A percentile compares a stretch with the other conserved stretches of the same genome.
Conservation (phyloP, 148 eudicot species). For the Cornus controversa region DNA sequence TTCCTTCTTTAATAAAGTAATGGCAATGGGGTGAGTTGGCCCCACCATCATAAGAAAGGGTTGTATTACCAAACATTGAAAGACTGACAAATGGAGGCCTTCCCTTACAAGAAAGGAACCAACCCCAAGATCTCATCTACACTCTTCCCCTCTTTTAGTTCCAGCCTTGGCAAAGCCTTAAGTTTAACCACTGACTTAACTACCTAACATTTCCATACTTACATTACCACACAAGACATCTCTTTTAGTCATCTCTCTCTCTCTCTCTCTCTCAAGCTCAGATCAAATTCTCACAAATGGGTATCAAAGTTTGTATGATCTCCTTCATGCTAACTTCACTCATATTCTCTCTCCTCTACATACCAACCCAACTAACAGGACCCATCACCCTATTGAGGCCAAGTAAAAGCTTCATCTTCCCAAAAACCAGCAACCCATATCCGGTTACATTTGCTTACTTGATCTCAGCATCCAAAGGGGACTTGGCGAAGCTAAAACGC, state of each 20-base stretch:
- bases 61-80: not conserved
- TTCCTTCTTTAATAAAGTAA: too few relatives aligned
- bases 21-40: not conserved
- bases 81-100: constrained; percentile 22
- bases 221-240: not conserved
- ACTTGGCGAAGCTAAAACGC: constrained; percentile 57
- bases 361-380: constrained; percentile 37
- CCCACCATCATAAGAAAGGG: not conserved
- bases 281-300: constrained; percentile 40
- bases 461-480: constrained; percentile 83
- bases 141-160: constrained; percentile 4
- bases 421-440: constrained; percentile 31
- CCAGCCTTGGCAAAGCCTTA: not conserved
- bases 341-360: constrained; percentile 46
- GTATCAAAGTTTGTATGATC: constrained; percentile 37
- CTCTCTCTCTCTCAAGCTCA: not conserved
- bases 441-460: constrained; percentile 83
- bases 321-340: constrained; percentile 49
- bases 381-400: constrained; percentile 32
- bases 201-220: not conserved
- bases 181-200: constrained; percentile 9
- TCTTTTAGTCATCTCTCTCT: not conserved
- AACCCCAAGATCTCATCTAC: constrained; percentile 13
- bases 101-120: constrained; percentile 34
- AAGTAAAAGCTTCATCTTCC: constrained; percentile 18